Base-by-base conservation (phyloP, 2,329 filamentous ascomycete species). In the Alternaria ethzedia region DNA sequence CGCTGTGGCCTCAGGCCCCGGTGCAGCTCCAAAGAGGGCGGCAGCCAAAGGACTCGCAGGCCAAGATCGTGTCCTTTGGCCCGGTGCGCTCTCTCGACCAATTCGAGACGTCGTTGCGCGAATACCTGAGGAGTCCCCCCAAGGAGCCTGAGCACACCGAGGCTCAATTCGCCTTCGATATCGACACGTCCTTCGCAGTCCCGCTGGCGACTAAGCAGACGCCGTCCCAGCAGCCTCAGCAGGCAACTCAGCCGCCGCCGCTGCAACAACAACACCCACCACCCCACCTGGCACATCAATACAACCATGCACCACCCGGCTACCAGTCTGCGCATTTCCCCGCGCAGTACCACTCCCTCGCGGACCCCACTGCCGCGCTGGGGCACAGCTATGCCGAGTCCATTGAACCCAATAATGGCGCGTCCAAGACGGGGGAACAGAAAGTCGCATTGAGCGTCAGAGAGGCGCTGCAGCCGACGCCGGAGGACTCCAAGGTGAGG, bases 401-500 rank as follows among this genome's bases (percentile, higher is more conserved):
- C 15, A 44, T 43, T 28, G 61, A 63, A 12, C 32, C 60, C 5
- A 55, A 59, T n/a, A 62, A 64, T 25, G 54, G 28, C 17, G 44
- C 65, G 25, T 36, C 30, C 54, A 73, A 67, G 58, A 72, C 69
- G 61, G 45, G 54, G 2, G 69, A 69, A 23, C 65, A 65, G 54
- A 75, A 75, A 61, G 69, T 75, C 55, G 71, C 68, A 66, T 68
- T 80, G 67, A 78, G 72, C 69, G 72, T 79, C 44, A 65, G 77
- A 46, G 78, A 80, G 60, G 79, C 79, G 3, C 68, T 81, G 64
- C 70, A 72, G 63, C 68, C 74, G 12, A 79, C 75, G 12, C 10
- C 62, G 1, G 78, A 82, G 1, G 78, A 83, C 55, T 72, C 78
- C n/a, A 79, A 79, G 56, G 75, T 79, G 21, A 80, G 81, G 61